phyloP scores from a whole-genome alignment of 441 rosid genomes.

The Bocquillonia castaneifolia region DNA sequence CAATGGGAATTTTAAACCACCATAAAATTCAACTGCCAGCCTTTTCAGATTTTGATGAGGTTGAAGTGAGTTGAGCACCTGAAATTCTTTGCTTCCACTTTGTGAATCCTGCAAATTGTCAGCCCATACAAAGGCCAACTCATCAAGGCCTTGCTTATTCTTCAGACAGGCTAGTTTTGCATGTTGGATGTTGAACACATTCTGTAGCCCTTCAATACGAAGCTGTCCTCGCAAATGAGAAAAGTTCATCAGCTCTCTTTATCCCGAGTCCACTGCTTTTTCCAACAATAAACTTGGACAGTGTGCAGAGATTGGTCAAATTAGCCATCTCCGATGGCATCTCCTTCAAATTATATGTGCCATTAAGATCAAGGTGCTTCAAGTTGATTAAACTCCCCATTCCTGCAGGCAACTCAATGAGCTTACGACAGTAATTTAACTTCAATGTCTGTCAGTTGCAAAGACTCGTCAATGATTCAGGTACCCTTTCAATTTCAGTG shows the following conservation, averaged over 20 bases:
- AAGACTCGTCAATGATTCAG: background rate
- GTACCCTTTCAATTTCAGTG: background rate
- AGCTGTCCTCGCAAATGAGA: constrained; percentile 5
- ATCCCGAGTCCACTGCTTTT: background rate
- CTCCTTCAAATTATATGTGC: background rate
- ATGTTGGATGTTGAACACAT: too few species aligned
- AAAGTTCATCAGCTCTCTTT: background rate
- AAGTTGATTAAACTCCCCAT: background rate
- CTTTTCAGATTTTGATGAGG: constrained; percentile 15
- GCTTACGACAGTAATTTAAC: background rate
- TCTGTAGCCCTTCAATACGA: constrained; percentile 2
- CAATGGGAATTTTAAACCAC: background rate
- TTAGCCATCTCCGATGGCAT: background rate
- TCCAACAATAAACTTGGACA: constrained; percentile 10
- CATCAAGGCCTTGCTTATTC: too few species aligned
- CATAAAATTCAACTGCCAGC: background rate
- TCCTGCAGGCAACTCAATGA: background rate
- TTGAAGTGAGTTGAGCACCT: background rate
- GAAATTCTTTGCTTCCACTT: background rate
- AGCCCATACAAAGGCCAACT: too few species aligned
- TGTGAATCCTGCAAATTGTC: too few species aligned
- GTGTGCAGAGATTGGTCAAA: background rate
- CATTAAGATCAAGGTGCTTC: background rate
- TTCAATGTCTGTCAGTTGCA: background rate
- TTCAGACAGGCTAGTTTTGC: too few species aligned